Evolutionary conservation across 805 yeast genomes (phyloP), one percentile per base, ranked within the genome.

Genomic region (Suhomyces xylopsoci): DNA sequence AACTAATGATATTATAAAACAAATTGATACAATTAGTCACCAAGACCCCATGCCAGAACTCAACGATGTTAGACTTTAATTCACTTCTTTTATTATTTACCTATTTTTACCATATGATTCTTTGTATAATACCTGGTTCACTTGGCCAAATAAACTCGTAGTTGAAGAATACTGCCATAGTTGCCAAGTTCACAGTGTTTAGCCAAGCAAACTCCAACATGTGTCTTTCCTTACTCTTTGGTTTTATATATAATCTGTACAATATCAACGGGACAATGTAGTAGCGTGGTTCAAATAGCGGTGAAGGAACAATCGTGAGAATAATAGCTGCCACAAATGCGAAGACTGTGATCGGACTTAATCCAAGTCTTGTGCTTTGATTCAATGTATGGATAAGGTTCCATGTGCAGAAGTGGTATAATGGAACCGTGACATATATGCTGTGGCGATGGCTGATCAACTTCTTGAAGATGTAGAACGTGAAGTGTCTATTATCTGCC

Each of bases 401-500:
- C 73, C 75, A 78, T 1, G 73, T 65, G 45, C 76, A 69, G 56
- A 87, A 85, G 68, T 90, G 96, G 65, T 92, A 91, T 0, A 84
- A 67, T 3, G 96, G 91, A 0, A 85, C 75, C 5, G 82, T 59
- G 52, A 78, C 72, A 50, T 81, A 73, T 17, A 82, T 74, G 51
- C 79, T 76, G 52, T 77, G 66, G 32, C 68, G 73, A 20, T 75
- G 70, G 58, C 81, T 70, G 45, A 93, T 79, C 25, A 94, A 61
- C 53, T 80, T 81, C 52, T 84, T 81, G 81, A 88, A 89, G 36
- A 94, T 70, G 68, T 94, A 94, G 66, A 94, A 94, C 0, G 96
- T 84, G 66, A 84, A 90, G 68, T 94, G 99, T 61, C 99, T 81
- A 71, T 94, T 94, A 67, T 94, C 99, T 0, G 98, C 96, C 44